These are phyloP conservation scores for Sporormia fimetaria DNA, from an alignment of 495 filamentous ascomycete species.

Conservation along the genomic window DNA sequence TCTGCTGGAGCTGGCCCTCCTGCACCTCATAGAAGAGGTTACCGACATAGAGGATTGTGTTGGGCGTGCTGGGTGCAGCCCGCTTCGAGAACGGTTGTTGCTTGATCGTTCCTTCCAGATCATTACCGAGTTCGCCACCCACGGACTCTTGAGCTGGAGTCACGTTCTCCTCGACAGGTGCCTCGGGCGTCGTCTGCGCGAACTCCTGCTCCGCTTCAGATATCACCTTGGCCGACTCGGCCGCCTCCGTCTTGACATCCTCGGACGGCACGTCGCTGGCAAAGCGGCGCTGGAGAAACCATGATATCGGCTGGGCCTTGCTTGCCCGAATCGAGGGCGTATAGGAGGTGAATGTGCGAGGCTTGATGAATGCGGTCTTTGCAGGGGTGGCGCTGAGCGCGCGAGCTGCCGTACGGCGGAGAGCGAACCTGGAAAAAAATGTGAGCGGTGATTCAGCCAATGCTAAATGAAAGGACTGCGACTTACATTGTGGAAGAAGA, in stretches of 20 bases:
- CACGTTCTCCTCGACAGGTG: slow-evolving; percentile 18
- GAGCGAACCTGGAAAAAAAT: slow-evolving; percentile 21
- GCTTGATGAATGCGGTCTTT: slow-evolving; percentile 33
- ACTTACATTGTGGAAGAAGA: too few relatives aligned
- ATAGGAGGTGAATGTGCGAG: slow-evolving; percentile 35
- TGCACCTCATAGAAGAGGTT: slow-evolving; percentile 76
- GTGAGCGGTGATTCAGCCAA: too few relatives aligned
- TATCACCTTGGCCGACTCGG: slow-evolving; percentile 6
- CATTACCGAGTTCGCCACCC: slow-evolving; percentile 4
- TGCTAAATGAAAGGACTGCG: too few relatives aligned
- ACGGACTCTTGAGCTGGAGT: slow-evolving; percentile 5
- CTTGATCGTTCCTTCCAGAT: background rate
- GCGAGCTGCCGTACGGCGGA: slow-evolving; percentile 28
- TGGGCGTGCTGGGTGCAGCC: slow-evolving; percentile 4
- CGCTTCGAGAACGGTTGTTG: background rate
- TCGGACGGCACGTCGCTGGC: slow-evolving; percentile 34
- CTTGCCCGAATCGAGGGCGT: slow-evolving; percentile 24
- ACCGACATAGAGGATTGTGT: slow-evolving; percentile 55
- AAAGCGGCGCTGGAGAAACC: slow-evolving; percentile 36
- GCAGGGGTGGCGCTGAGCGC: slow-evolving; percentile 39
- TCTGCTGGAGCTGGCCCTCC: slow-evolving; percentile 28
- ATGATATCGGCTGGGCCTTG: slow-evolving; percentile 22
- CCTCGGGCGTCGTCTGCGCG: slow-evolving; percentile 19
- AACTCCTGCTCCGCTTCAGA: slow-evolving; percentile 5
- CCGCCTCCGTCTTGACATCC: slow-evolving; percentile 28